phyloP scores from a whole-genome alignment of 176 grass and related monocot genomes.

The Aegilops sharonensis region DNA sequence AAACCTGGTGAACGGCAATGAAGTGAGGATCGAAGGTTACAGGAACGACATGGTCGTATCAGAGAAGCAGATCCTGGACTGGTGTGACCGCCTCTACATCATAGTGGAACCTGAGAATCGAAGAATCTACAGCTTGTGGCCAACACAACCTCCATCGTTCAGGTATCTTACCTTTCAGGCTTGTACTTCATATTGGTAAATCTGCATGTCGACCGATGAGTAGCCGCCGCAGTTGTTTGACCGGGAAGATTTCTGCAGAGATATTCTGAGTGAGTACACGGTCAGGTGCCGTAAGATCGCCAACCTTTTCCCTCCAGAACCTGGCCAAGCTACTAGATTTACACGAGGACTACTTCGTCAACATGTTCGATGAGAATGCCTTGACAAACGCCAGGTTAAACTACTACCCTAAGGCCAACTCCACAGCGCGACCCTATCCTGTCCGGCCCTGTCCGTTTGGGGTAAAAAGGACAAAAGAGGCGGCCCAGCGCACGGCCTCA shows the following conservation, averaged over 20 bases:
- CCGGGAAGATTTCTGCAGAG: background rate
- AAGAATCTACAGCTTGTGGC: conserved; percentile 7
- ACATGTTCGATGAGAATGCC: conserved; percentile 26
- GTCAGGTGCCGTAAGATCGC: conserved; percentile 26
- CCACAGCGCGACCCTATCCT: too few relatives aligned
- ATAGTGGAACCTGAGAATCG: conserved; percentile 42
- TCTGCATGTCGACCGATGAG: background rate
- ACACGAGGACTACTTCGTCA: conserved; percentile 15
- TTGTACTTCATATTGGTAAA: background rate
- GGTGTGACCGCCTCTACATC: conserved; percentile 48
- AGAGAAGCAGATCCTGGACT: conserved; percentile 50
- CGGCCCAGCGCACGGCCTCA: too few relatives aligned
- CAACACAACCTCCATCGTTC: conserved; percentile 8
- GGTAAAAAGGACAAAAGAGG: too few relatives aligned
- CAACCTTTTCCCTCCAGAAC: background rate
- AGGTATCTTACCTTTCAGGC: background rate
- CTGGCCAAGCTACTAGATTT: conserved; percentile 35
- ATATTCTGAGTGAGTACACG: conserved; percentile 41
- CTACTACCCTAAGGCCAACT: conserved; percentile 34
- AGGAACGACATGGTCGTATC: conserved; percentile 37
- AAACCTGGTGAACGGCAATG: conserved; percentile 45
- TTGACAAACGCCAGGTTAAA: conserved; percentile 41
- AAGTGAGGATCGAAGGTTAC: conserved; percentile 59
- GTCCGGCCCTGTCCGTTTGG: too few relatives aligned
- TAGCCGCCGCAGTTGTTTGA: background rate